A percentile compares a stretch with the other conserved stretches of the same genome.
These are phyloP conservation scores for Penicillium hordei DNA, from an alignment of 2,329 filamentous ascomycete species.

Conservation along the genomic window DNA sequence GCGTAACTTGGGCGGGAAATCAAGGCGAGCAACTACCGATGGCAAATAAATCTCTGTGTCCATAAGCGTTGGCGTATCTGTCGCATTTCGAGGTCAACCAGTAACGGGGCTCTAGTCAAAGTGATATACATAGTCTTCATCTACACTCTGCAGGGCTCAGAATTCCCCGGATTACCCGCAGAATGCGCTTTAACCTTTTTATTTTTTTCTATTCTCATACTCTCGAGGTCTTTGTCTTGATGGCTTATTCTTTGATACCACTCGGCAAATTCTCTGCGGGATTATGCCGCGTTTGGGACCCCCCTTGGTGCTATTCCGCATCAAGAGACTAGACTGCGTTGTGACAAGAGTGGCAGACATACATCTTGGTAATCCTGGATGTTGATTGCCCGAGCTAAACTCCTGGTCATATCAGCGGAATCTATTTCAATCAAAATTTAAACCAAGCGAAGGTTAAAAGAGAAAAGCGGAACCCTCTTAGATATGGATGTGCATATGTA, in stretches of 20 bases:
- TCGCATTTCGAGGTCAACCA: not conserved
- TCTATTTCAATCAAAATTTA: too few relatives aligned
- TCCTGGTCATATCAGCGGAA: too few relatives aligned
- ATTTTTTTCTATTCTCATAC: not conserved
- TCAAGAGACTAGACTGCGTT: too few relatives aligned
- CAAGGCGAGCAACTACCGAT: slow-evolving; percentile 5
- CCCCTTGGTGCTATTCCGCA: too few relatives aligned
- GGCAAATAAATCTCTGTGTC: not conserved
- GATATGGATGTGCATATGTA: too few relatives aligned
- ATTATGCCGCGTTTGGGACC: slow-evolving; percentile 7
- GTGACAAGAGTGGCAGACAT: not conserved
- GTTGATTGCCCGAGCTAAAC: not conserved
- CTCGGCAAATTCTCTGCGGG: slow-evolving; percentile 7
- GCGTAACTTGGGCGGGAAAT: slow-evolving; percentile 9
- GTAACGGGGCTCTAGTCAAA: not conserved
- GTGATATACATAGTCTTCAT: not conserved
- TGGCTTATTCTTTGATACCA: not conserved
- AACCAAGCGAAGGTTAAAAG: too few relatives aligned
- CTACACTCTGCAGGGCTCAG: not conserved
- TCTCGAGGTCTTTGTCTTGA: not conserved
- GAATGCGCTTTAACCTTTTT: not conserved
- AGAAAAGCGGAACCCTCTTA: too few relatives aligned
- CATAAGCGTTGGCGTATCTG: not conserved
- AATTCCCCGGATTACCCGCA: slow-evolving; percentile 15
- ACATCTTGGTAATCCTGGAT: not conserved